Evolutionary conservation across 2,329 filamentous ascomycete genomes (phyloP).

Genomic region (Fusarium dimerum): DNA sequence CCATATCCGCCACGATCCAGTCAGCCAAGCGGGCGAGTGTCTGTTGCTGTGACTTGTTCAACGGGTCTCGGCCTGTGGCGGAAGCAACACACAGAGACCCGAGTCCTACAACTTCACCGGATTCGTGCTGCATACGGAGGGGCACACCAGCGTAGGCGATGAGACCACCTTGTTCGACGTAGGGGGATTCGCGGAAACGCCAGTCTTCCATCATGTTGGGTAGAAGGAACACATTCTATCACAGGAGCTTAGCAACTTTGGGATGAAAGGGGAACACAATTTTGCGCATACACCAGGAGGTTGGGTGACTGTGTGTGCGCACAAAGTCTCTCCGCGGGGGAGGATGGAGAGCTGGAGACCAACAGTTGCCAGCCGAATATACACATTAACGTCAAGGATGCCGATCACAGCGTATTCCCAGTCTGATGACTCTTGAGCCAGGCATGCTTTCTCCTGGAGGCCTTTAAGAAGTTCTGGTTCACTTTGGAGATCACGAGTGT

Average conservation of each 20-base stretch:
- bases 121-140: constrained; percentile 40
- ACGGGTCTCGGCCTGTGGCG: constrained; percentile 31
- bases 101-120: constrained; percentile 40
- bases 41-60: constrained; percentile 32
- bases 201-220: constrained; percentile 45
- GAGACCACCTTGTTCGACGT: constrained; percentile 42
- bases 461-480: constrained; percentile 42
- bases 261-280: no score
- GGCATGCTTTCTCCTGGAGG: constrained; percentile 43
- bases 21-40: constrained; percentile 30
- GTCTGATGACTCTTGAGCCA: constrained; percentile 42
- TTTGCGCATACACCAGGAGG: constrained; percentile 26
- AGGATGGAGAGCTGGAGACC: constrained; percentile 43
- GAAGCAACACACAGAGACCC: constrained; percentile 47
- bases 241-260: neutral
- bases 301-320: constrained; percentile 45
- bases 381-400: constrained; percentile 43
- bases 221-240: constrained; percentile 40
- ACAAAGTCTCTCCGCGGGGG: constrained; percentile 46
- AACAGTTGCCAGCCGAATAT: constrained; percentile 43
- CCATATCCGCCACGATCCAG: constrained; percentile 42
- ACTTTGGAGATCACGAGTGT: constrained; percentile 40
- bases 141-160: constrained; percentile 43
- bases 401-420: constrained; percentile 50
- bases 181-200: constrained; percentile 43